Conservation (phyloP, 2,329 filamentous ascomycete species). For the Calonectria montana region DNA sequence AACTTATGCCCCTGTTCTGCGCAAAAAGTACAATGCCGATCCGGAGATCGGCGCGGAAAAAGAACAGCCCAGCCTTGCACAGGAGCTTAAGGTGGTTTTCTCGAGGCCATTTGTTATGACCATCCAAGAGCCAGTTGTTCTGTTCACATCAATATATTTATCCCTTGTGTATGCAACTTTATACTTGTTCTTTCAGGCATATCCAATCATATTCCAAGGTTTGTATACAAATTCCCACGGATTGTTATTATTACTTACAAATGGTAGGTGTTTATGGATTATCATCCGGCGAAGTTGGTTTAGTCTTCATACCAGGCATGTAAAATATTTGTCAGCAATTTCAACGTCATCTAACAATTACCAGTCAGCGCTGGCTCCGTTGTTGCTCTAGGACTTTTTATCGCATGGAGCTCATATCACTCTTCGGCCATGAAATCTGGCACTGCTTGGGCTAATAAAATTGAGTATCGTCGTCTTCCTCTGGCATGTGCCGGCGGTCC, state of each 20-base stretch:
- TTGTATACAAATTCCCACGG: background rate
- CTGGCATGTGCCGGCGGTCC: background rate
- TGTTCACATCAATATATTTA: background rate
- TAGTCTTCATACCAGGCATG: background rate
- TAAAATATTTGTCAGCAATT: background rate
- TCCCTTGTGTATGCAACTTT: background rate
- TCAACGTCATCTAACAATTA: background rate
- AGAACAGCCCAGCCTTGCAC: background rate
- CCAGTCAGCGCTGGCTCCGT: background rate
- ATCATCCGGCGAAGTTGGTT: background rate
- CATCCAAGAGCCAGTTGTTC: background rate
- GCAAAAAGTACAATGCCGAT: background rate
- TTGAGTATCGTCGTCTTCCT: background rate
- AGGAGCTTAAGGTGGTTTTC: background rate
- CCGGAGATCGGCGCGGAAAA: background rate
- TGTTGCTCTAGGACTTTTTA: background rate
- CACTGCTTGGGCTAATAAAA: background rate
- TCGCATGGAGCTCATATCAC: background rate
- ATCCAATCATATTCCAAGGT: background rate
- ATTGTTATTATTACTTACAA: background rate
- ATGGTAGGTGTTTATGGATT: background rate
- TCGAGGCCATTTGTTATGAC: background rate
- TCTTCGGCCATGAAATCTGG: background rate
- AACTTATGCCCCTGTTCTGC: background rate
- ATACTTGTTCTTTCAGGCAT: background rate